A percentile compares a stretch with the other conserved stretches of the same genome.
These are phyloP conservation scores for Ulmus americana DNA, from an alignment of 331 rosid genomes.

Conservation along the genomic window DNA sequence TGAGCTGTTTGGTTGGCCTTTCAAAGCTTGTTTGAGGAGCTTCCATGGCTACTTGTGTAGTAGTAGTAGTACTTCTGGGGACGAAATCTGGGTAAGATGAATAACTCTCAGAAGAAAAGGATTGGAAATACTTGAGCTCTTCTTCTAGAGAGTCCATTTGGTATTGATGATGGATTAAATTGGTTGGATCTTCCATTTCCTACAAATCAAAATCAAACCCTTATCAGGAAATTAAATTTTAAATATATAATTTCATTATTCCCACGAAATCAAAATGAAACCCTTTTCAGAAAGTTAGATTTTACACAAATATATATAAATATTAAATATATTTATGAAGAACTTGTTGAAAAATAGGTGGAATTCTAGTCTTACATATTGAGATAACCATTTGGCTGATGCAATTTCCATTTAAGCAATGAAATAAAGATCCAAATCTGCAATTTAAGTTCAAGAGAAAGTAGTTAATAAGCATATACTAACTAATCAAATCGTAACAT, in stretches of 20 bases:
- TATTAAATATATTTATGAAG: too few species aligned
- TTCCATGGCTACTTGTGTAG: background rate
- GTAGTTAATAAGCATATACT: background rate
- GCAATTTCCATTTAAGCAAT: slow-evolving; percentile 18
- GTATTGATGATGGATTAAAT: slow-evolving; percentile 2
- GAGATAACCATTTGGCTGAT: slow-evolving; percentile 32
- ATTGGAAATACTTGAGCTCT: slow-evolving; percentile 20
- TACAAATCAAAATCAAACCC: background rate
- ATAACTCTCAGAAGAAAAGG: slow-evolving; percentile 30
- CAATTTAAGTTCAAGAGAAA: background rate
- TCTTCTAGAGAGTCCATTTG: slow-evolving; percentile 23
- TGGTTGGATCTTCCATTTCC: slow-evolving; percentile 20
- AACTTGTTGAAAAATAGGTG: too few species aligned
- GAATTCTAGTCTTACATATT: slow-evolving; percentile 14
- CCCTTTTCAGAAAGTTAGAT: background rate
- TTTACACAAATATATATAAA: background rate
- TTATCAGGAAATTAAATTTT: background rate
- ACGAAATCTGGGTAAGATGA: slow-evolving; percentile 21
- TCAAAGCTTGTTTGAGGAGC: background rate
- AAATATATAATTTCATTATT: slow-evolving; percentile 2
- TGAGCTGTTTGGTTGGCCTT: slow-evolving; percentile 27
- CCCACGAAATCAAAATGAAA: slow-evolving; percentile 10
- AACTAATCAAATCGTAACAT: too few species aligned
- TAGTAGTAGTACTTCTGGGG: background rate
- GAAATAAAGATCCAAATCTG: background rate